Percentiles rank a stretch among this genome's conserved stretches.
Evolutionary conservation across 192 early-diverging fungal genomes (phyloP).

Genomic region (Diversispora eburnea): DNA sequence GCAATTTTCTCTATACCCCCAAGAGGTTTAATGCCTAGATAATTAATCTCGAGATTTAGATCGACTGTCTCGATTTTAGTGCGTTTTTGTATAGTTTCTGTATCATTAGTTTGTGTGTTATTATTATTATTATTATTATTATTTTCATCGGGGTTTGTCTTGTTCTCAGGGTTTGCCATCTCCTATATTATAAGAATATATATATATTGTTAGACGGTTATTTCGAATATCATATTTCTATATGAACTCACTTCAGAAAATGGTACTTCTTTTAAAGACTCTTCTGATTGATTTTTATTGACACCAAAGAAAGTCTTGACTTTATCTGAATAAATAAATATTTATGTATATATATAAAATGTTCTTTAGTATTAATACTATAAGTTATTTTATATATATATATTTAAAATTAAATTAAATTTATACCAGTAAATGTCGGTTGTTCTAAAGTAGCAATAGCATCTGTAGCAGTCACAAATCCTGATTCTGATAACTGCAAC

Average conservation of each 20-base stretch:
- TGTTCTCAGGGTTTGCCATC: conserved; percentile 1
- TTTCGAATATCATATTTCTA: neutral
- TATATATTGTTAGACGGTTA: neutral
- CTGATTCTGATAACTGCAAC: conserved; percentile 78
- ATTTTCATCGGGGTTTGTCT: too few species aligned
- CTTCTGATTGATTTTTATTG: conserved; percentile 40
- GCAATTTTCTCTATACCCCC: conserved; percentile 36
- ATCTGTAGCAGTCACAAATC: conserved; percentile 65
- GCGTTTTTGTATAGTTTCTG: conserved; percentile 27
- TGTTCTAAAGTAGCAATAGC: conserved; percentile 51
- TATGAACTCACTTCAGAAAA: conserved; percentile 11
- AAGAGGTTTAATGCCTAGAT: conserved; percentile 54
- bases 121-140: conserved; percentile 1
- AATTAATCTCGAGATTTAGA: conserved; percentile 55
- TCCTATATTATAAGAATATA: neutral
- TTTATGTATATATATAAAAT: conserved; percentile 6
- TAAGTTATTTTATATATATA: neutral
- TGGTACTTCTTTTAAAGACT: conserved; percentile 24
- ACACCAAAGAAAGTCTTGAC: conserved; percentile 64
- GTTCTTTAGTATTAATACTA: neutral
- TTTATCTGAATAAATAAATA: conserved; percentile 44
- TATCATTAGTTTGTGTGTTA: conserved; percentile 31
- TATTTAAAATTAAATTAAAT: too few species aligned
- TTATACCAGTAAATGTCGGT: conserved; percentile 34
- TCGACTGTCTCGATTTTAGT: conserved; percentile 52